Conservation (phyloP, 2,329 filamentous ascomycete genomes). For the Acephala macrosclerotiorum region DNA sequence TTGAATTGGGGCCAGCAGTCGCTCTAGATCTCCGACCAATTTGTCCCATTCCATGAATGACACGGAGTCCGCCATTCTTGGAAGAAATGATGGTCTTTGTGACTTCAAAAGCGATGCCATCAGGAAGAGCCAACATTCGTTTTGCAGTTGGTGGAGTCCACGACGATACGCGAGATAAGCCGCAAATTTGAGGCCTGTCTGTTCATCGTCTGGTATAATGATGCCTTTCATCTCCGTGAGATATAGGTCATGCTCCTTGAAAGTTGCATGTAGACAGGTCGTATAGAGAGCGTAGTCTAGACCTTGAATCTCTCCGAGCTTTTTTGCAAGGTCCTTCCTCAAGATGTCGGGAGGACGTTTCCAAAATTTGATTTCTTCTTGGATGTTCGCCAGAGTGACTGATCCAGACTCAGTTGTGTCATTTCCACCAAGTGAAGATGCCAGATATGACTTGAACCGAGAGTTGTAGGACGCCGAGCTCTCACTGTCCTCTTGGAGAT, state of each 20-base stretch:
- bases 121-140: conserved; percentile 10
- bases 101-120: conserved; percentile 1
- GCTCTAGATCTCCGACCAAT: not conserved
- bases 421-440: conserved; percentile 8
- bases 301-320: conserved; percentile 1
- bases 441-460: conserved; percentile 11
- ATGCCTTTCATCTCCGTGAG: conserved; percentile 3
- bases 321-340: conserved; percentile 8
- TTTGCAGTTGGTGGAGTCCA: conserved; percentile 6
- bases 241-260: conserved; percentile 12
- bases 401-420: not conserved
- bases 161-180: conserved; percentile 10
- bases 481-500: not conserved
- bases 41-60: conserved; percentile 12
- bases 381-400: conserved; percentile 1
- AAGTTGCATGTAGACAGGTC: not conserved
- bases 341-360: not conserved
- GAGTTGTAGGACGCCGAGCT: not conserved
- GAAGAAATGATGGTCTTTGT: not conserved
- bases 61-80: conserved; percentile 4
- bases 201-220: conserved; percentile 2
- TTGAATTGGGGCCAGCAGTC: not conserved
- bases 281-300: conserved; percentile 14
- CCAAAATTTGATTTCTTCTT: conserved; percentile 18
- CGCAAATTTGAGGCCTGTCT: conserved; percentile 3